phyloP scores from a whole-genome alignment of 768 basidiomycete genomes.

The Xerocomellus dryophilus region DNA sequence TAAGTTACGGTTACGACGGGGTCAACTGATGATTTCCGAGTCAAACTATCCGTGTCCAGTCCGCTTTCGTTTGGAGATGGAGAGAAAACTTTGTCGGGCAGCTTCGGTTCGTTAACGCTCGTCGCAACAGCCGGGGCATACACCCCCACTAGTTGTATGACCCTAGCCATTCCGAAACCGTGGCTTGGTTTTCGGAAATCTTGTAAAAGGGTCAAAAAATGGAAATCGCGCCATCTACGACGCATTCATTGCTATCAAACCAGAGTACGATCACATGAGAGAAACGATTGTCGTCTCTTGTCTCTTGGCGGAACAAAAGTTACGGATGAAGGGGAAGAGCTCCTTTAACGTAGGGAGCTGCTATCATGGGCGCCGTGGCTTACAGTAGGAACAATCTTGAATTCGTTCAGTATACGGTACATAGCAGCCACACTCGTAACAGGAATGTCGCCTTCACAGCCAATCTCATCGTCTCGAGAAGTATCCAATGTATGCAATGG shows the following conservation, averaged over 20 bases:
- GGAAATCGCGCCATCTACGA: not conserved
- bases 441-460: not conserved
- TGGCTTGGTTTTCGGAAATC: not conserved
- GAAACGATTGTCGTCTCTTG: not conserved
- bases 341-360: not conserved
- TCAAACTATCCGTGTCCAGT: too few species aligned
- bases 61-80: too few species aligned
- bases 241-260: constrained; percentile 4
- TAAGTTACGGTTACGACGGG: too few species aligned
- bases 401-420: not conserved
- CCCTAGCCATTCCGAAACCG: not conserved
- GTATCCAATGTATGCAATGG: not conserved
- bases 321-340: too few species aligned
- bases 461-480: not conserved
- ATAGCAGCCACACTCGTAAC: too few species aligned
- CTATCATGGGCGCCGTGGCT: not conserved
- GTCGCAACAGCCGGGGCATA: too few species aligned
- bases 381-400: too few species aligned
- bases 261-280: not conserved
- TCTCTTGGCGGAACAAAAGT: not conserved
- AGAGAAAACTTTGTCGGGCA: too few species aligned
- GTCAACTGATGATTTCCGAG: too few species aligned
- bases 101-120: too few species aligned
- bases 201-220: too few species aligned
- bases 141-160: too few species aligned